These are phyloP conservation scores for Novymonas esmeraldas DNA, from an alignment of 208 protist genomes.

Conservation along the genomic window DNA sequence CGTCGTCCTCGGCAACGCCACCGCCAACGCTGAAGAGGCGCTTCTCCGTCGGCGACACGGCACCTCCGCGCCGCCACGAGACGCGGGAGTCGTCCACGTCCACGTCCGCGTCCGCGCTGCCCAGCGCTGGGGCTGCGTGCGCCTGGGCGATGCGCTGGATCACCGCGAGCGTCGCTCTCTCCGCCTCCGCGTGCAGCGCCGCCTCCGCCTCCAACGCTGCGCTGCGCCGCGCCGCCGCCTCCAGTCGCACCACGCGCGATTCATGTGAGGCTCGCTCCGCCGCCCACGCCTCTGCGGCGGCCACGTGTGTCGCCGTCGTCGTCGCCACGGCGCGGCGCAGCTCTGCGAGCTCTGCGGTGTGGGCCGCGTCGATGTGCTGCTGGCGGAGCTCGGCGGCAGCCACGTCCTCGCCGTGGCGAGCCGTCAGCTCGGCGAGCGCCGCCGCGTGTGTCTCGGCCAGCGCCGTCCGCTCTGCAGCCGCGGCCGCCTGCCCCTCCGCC, in stretches of 20 bases:
- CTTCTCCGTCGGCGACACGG: constrained; percentile 20
- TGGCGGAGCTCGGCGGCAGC: constrained; percentile 14
- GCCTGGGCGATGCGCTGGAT: constrained; percentile 12
- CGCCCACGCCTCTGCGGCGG: constrained; percentile 15
- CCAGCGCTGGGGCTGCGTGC: constrained; percentile 2
- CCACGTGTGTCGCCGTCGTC: constrained; percentile 7
- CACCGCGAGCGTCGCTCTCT: constrained; percentile 8
- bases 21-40: constrained; percentile 21
- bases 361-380: constrained; percentile 13
- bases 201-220: constrained; percentile 11
- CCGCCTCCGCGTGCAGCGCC: constrained; percentile 9
- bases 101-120: neutral
- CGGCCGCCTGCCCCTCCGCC: constrained; percentile 14
- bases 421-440: constrained; percentile 13
- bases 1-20: neutral
- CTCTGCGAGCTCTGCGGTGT: constrained; percentile 10
- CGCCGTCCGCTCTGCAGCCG: constrained; percentile 16
- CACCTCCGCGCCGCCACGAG: neutral
- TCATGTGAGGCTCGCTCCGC: constrained; percentile 21
- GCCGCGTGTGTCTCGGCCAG: constrained; percentile 22
- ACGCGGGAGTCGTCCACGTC: neutral
- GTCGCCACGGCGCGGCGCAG: constrained; percentile 18
- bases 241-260: neutral
- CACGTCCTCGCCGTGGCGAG: constrained; percentile 15
- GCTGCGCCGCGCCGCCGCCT: constrained; percentile 2